A percentile compares a stretch with the other conserved stretches of the same genome.
Evolutionary conservation across 352 stramenopile species (phyloP).

Genomic region (Lagenidium giganteum): DNA sequence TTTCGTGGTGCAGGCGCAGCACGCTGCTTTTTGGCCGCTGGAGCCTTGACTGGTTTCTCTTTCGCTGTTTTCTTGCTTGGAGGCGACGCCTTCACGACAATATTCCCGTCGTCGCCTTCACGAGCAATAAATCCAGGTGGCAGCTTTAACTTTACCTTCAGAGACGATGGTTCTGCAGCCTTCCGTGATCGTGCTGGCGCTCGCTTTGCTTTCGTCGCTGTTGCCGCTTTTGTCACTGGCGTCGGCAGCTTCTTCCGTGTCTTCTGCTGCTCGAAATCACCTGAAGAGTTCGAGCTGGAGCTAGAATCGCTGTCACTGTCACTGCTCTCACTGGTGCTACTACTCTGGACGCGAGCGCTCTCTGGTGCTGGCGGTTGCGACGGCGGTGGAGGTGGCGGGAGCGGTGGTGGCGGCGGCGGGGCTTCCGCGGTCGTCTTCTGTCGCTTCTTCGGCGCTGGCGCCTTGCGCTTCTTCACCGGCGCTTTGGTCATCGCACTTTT

Average conservation of each 20-base stretch:
- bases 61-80: conserved; percentile 9
- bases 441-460: conserved; percentile 2
- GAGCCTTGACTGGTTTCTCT: conserved; percentile 28
- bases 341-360: conserved; percentile 36
- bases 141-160: conserved; percentile 58
- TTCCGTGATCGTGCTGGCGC: conserved; percentile 13
- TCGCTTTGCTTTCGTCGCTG: conserved; percentile 9
- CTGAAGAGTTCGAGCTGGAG: conserved; percentile 47
- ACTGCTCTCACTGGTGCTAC: conserved; percentile 28
- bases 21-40: conserved; percentile 29
- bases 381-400: conserved; percentile 26
- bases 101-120: too few species aligned
- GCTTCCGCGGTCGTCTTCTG: conserved; percentile 7
- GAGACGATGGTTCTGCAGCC: conserved; percentile 22
- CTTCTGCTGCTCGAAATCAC: conserved; percentile 24
- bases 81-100: conserved; percentile 9
- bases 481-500: conserved; percentile 17
- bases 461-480: conserved; percentile 2
- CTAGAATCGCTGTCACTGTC: conserved; percentile 40
- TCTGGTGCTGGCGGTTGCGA: conserved; percentile 9
- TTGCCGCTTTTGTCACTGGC: conserved; percentile 7
- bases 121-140: conserved; percentile 42
- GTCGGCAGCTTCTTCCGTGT: conserved; percentile 7
- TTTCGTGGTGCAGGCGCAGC: conserved; percentile 7
- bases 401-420: conserved; percentile 11